phyloP scores from a whole-genome alignment of 805 yeast genomes.

The Starmerella bombi region DNA sequence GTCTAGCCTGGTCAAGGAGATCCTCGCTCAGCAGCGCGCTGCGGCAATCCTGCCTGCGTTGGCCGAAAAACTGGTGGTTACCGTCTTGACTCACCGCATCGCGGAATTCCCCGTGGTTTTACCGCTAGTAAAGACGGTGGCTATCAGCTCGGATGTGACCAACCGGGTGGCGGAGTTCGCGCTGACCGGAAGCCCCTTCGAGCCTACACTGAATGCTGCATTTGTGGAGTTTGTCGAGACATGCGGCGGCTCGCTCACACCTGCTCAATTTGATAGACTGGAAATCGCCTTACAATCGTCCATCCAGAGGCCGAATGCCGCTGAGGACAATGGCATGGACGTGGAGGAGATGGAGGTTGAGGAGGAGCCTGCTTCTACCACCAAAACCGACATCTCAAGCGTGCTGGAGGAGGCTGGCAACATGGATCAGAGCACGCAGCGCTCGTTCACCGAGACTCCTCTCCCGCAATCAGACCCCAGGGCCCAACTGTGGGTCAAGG shows the following conservation, averaged over 20 bases:
- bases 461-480: slow-evolving; percentile 11
- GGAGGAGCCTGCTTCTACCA: not conserved
- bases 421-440: slow-evolving; percentile 16
- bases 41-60: not conserved
- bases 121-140: slow-evolving; percentile 1
- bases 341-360: not conserved
- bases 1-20: slow-evolving; percentile 16
- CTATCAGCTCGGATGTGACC: not conserved
- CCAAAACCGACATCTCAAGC: not conserved
- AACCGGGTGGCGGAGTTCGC: slow-evolving; percentile 2
- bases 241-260: slow-evolving; percentile 1
- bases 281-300: slow-evolving; percentile 62
- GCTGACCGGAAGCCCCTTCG: slow-evolving; percentile 7
- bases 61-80: not conserved
- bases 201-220: slow-evolving; percentile 7
- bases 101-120: slow-evolving; percentile 16
- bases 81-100: slow-evolving; percentile 1
- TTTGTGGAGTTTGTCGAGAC: slow-evolving; percentile 13
- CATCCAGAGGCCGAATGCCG: slow-evolving; percentile 24
- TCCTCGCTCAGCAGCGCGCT: not conserved
- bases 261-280: slow-evolving; percentile 31
- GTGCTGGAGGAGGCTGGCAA: slow-evolving; percentile 16
- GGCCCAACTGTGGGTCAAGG: slow-evolving; percentile 20
- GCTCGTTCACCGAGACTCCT: slow-evolving; percentile 14
- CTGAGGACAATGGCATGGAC: not conserved